Conservation (phyloP, 2,329 filamentous ascomycete genomes). For the Hawksworthiomyces lignivorus region DNA sequence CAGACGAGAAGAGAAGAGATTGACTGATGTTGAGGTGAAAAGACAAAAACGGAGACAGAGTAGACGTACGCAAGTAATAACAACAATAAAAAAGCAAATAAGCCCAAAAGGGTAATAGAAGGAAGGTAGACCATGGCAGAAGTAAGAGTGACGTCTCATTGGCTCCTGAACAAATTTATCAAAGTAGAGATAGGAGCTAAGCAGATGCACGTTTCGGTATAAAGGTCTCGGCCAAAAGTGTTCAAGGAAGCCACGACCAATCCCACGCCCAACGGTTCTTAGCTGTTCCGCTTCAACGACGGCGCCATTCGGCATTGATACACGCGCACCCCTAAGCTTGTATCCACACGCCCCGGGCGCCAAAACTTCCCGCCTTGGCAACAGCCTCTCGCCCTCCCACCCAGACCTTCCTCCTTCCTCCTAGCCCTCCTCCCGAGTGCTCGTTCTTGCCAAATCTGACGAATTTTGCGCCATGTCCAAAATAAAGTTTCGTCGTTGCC, state of each 20-base stretch:
- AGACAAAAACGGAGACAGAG: not conserved
- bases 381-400: not conserved
- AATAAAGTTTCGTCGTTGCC: not conserved
- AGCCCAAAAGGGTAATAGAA: conserved; percentile 7
- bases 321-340: conserved; percentile 3
- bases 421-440: not conserved
- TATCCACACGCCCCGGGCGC: not conserved
- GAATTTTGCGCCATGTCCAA: too few relatives aligned
- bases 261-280: not conserved
- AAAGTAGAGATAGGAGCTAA: conserved; percentile 4
- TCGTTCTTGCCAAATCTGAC: not conserved
- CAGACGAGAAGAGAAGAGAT: too few relatives aligned
- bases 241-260: conserved; percentile 2
- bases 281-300: not conserved
- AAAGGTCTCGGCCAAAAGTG: not conserved
- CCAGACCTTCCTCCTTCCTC: not conserved
- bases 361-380: conserved; percentile 3
- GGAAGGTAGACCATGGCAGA: not conserved
- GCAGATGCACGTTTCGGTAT: conserved; percentile 15
- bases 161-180: not conserved
- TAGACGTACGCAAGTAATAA: not conserved
- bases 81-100: not conserved
- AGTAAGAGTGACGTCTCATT: conserved; percentile 4
- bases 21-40: too few relatives aligned
- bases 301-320: conserved; percentile 7